Conservation (phyloP, 495 filamentous ascomycete genomes). For the Tetracladium marchalianum region DNA sequence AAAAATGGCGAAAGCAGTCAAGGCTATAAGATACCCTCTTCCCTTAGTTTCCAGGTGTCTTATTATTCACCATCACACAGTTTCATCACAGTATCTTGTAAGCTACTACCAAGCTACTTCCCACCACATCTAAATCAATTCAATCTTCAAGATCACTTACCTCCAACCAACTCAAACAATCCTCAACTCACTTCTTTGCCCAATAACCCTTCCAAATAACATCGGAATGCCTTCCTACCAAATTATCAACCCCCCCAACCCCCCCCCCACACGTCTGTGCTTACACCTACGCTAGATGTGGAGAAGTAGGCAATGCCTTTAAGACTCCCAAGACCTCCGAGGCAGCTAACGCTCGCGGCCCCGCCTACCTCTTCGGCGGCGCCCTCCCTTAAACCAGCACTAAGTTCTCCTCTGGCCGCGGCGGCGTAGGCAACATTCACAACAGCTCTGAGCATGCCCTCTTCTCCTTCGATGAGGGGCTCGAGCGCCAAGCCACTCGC, state of each 20-base stretch:
- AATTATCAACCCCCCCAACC: conserved; percentile 74
- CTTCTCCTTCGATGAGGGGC: conserved; percentile 90
- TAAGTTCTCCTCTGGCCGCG: conserved; percentile 70
- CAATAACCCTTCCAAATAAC: neutral
- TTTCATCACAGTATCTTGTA: conserved; percentile 8
- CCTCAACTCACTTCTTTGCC: neutral
- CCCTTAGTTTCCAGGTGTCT: neutral
- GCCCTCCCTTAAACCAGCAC: conserved; percentile 32
- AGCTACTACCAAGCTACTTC: neutral
- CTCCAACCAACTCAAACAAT: neutral
- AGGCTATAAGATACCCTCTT: neutral
- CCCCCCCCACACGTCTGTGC: conserved; percentile 64
- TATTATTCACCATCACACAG: conserved; percentile 8
- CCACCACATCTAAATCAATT: neutral
- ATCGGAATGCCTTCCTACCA: conserved; percentile 37
- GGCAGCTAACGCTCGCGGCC: conserved; percentile 39
- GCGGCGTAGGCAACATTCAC: conserved; percentile 85
- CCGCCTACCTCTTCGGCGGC: conserved; percentile 32
- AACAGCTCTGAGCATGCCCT: conserved; percentile 52
- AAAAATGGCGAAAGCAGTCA: neutral
- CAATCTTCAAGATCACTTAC: neutral
- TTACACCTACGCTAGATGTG: conserved; percentile 71
- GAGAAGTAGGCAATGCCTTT: conserved; percentile 81
- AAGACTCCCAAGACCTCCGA: conserved; percentile 50
- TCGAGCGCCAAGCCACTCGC: conserved; percentile 50